phyloP scores from a whole-genome alignment of 257 asterid species.

The Solanum tacnaense region DNA sequence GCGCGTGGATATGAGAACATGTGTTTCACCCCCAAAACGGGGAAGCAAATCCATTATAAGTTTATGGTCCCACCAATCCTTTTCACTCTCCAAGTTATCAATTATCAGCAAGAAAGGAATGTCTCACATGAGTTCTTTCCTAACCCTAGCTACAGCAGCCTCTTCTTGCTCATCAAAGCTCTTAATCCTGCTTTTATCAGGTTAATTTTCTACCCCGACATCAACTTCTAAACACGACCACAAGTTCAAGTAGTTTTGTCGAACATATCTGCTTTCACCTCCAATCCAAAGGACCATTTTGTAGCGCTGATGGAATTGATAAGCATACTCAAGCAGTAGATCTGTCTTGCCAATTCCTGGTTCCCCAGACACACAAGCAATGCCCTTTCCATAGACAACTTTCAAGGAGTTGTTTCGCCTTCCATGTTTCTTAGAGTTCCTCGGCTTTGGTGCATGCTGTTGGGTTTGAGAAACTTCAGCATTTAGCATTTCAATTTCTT shows the following conservation, averaged over 20 bases:
- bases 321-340: constrained; percentile 69
- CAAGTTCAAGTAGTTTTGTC: constrained; percentile 67
- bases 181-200: constrained; percentile 42
- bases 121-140: constrained; percentile 79
- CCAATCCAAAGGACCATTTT: constrained; percentile 86
- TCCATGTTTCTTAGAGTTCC: constrained; percentile 29
- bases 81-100: constrained; percentile 83
- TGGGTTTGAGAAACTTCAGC: constrained; percentile 26
- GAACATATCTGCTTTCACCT: constrained; percentile 64
- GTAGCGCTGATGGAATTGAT: constrained; percentile 63
- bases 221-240: constrained; percentile 72
- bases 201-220: constrained; percentile 56
- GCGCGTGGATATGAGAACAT: constrained; percentile 73
- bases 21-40: constrained; percentile 88
- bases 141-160: constrained; percentile 54
- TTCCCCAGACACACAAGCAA: constrained; percentile 75
- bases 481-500: constrained; percentile 74
- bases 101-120: constrained; percentile 65
- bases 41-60: constrained; percentile 87
- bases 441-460: constrained; percentile 15
- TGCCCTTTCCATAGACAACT: constrained; percentile 70
- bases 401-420: constrained; percentile 51
- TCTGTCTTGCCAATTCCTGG: constrained; percentile 84
- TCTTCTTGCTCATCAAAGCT: constrained; percentile 90
- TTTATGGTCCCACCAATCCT: constrained; percentile 97